These are phyloP conservation scores for Monosporozyma servazzii DNA, from an alignment of 805 yeast species.

Conservation along the genomic window DNA sequence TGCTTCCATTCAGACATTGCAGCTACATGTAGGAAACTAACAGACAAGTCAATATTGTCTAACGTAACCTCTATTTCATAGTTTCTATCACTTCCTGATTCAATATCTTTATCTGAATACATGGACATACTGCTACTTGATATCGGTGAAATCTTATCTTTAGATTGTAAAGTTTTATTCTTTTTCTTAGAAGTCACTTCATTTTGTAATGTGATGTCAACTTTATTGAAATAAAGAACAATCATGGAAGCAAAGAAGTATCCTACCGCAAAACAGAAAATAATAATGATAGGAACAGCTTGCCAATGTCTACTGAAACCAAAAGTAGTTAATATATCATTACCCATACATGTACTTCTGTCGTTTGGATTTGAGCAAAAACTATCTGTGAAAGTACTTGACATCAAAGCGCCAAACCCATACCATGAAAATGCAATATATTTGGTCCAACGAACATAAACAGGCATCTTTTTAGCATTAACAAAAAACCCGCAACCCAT, in stretches of 20 bases:
- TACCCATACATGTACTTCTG: conserved; percentile 31
- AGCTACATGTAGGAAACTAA: conserved; percentile 4
- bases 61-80: conserved; percentile 11
- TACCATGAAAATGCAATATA: conserved; percentile 73
- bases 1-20: conserved; percentile 4
- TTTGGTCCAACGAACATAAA: conserved; percentile 78
- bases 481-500: conserved; percentile 77
- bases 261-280: conserved; percentile 50
- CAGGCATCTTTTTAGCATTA: conserved; percentile 66
- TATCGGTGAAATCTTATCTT: background rate
- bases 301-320: conserved; percentile 63
- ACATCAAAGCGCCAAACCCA: conserved; percentile 56
- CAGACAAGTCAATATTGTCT: conserved; percentile 11
- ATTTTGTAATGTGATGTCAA: conserved; percentile 22
- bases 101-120: conserved; percentile 10
- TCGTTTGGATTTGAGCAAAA: conserved; percentile 46
- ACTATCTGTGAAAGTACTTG: conserved; percentile 53
- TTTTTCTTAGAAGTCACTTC: conserved; percentile 15
- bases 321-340: conserved; percentile 41
- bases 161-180: background rate
- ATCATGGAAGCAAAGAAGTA: conserved; percentile 42
- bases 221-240: conserved; percentile 39
- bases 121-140: background rate
- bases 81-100: conserved; percentile 1
- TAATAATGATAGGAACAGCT: conserved; percentile 51